Conservation (phyloP, 1,284 basidiomycete genomes). For the Sanghuangporus sanghuang region DNA sequence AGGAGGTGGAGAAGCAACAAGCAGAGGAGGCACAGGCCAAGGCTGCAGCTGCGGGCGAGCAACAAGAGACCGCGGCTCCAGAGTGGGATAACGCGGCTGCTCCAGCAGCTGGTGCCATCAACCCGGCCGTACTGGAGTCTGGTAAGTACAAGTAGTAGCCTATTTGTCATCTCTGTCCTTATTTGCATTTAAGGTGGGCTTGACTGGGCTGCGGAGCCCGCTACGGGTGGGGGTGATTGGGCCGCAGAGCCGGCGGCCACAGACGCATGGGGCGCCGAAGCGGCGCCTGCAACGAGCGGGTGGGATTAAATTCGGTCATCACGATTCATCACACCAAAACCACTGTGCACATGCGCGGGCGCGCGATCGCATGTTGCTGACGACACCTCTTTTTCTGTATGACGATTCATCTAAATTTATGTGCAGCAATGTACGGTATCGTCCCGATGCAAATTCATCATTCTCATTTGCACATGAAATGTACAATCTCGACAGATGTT, state of each 20-base stretch:
- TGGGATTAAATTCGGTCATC: constrained; percentile 5
- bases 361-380: background rate
- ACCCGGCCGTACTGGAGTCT: constrained; percentile 68
- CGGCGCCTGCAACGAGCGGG: constrained; percentile 28
- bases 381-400: no score
- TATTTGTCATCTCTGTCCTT: background rate
- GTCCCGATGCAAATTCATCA: no score
- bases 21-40: constrained; percentile 88
- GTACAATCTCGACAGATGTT: no score
- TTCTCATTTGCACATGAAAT: no score
- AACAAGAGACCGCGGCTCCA: constrained; percentile 43
- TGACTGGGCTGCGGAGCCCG: constrained; percentile 79
- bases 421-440: no score
- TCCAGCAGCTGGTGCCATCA: constrained; percentile 63
- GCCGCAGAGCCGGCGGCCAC: constrained; percentile 67
- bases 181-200: constrained; percentile 50
- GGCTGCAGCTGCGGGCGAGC: constrained; percentile 55
- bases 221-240: constrained; percentile 65
- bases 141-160: constrained; percentile 38
- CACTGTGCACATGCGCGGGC: background rate
- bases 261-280: constrained; percentile 54
- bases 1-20: constrained; percentile 97
- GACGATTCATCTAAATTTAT: no score
- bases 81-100: constrained; percentile 82
- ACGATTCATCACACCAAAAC: background rate